Conservation (phyloP, 2,329 filamentous ascomycete species). For the Pseudocercospora pini-densiflorae region DNA sequence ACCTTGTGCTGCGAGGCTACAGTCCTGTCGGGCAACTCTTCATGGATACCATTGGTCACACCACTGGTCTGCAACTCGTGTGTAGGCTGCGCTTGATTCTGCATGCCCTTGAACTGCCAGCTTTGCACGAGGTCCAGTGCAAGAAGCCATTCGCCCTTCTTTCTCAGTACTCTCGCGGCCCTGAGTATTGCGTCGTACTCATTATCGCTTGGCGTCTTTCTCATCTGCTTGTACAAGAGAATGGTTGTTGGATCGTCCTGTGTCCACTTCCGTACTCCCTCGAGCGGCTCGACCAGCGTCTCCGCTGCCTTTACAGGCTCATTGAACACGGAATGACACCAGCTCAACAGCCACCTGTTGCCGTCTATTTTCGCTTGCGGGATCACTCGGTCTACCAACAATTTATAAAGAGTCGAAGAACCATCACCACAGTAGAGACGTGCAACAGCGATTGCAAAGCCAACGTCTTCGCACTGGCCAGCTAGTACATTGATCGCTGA, state of each 20-base stretch:
- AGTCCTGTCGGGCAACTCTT: slow-evolving; percentile 34
- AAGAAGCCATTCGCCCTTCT: slow-evolving; percentile 75
- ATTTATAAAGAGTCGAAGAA: slow-evolving; percentile 70
- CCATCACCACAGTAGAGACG: slow-evolving; percentile 87
- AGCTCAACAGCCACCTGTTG: slow-evolving; percentile 92
- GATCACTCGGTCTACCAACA: slow-evolving; percentile 81
- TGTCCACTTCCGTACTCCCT: slow-evolving; percentile 69
- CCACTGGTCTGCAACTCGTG: slow-evolving; percentile 15
- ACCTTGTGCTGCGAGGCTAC: not conserved
- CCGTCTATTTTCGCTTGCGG: slow-evolving; percentile 77
- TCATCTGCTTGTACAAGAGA: slow-evolving; percentile 83
- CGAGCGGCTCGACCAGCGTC: slow-evolving; percentile 71
- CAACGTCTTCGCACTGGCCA: slow-evolving; percentile 84
- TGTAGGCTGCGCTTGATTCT: slow-evolving; percentile 13
- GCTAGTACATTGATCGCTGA: slow-evolving; percentile 87
- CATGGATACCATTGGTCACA: slow-evolving; percentile 15
- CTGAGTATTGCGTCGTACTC: slow-evolving; percentile 69
- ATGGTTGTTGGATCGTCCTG: slow-evolving; percentile 89
- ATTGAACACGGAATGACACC: slow-evolving; percentile 92
- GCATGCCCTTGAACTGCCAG: slow-evolving; percentile 71
- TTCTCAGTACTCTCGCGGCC: slow-evolving; percentile 65
- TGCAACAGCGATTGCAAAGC: slow-evolving; percentile 85
- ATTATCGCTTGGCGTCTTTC: slow-evolving; percentile 65
- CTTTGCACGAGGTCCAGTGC: slow-evolving; percentile 82
- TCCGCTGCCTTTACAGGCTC: slow-evolving; percentile 83